Conservation (phyloP, 2,329 filamentous ascomycete genomes). For the Nigrospora sphaerica region DNA sequence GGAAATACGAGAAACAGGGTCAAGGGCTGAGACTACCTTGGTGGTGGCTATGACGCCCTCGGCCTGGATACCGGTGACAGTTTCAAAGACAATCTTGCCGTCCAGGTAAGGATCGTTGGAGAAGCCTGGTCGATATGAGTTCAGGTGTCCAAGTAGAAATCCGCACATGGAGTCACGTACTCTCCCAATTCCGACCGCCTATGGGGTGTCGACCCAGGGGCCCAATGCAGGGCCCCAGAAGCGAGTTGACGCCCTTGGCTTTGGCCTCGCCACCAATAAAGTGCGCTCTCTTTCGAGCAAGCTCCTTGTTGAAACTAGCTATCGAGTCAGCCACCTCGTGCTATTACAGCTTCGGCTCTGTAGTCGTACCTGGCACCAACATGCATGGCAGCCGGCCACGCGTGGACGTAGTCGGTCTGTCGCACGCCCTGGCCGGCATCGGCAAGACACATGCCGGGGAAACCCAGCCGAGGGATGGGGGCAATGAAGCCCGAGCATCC, state of each 20-base stretch:
- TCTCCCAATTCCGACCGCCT: slow-evolving; percentile 47
- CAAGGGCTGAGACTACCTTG: slow-evolving; percentile 4
- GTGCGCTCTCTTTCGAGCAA: slow-evolving; percentile 53
- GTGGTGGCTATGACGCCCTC: slow-evolving; percentile 17
- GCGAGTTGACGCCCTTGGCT: slow-evolving; percentile 61
- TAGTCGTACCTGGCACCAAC: slow-evolving; percentile 32
- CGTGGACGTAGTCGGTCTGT: slow-evolving; percentile 30
- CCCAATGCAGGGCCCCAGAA: slow-evolving; percentile 57
- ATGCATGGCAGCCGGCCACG: slow-evolving; percentile 50
- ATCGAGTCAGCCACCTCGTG: too few species aligned
- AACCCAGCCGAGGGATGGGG: slow-evolving; percentile 28
- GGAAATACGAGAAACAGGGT: slow-evolving; percentile 24
- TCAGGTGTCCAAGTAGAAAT: neutral
- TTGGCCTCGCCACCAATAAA: slow-evolving; percentile 60
- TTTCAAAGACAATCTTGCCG: slow-evolving; percentile 39
- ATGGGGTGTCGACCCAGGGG: slow-evolving; percentile 42
- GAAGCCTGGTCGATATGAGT: slow-evolving; percentile 4
- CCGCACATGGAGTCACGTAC: slow-evolving; percentile 1
- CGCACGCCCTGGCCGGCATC: slow-evolving; percentile 22
- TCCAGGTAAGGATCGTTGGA: slow-evolving; percentile 52
- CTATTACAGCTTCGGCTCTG: neutral
- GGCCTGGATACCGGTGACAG: slow-evolving; percentile 31
- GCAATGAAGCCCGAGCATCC: slow-evolving; percentile 34
- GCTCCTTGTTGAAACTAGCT: slow-evolving; percentile 53
- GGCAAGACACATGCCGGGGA: slow-evolving; percentile 32